Evolutionary conservation across 768 basidiomycete species (phyloP), one percentile per base, ranked within the genome.

Genomic region (Lentinula sp.): DNA sequence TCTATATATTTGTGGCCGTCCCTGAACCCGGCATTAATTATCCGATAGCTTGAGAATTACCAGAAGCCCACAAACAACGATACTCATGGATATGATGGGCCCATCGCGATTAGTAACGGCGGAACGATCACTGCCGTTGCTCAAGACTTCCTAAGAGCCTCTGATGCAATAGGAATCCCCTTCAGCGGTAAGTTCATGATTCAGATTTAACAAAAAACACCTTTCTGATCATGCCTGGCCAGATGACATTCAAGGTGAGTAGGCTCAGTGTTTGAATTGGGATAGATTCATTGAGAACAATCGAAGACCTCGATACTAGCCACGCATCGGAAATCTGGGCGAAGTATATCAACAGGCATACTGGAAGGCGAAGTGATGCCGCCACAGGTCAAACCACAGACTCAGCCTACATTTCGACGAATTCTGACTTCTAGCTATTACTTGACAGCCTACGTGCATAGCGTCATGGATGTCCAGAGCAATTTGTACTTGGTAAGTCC

Each of bases 341-440:
- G 54, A 88, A 89, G 69, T 89, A 88, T 68, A 86, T 89, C 78
- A 87, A 87, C 71, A 79, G 85, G 65, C 82, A 87, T 67, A 88
- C 86, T 39, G 87, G 87, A 61, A 76, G 87, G 63, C 84, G 86
- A 55, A 86, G 85, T 62, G 87, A 89, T 64, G 86, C 87, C 52
- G 85, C 87, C 2, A 86, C 85, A 49, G 85, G 84, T 83, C 66
- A 37, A 69, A 63, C 13, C n/a, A 35, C 23, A 16, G 45, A 15
- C 6, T 52, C 53, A 16, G n/a, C 23, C 18, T 51, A 23, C 9
- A 23, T 63, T 20, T 28, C 28, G 28, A 3, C 28, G 45, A 57
- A 20, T 23, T 56, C 13, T 42, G 42, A 32, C 16, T 57, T 15
- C 10, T 15, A 41, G 28, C 18, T 45, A 12, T 32, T 15, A 28